These are phyloP conservation scores for Mollisia scopiformis DNA, from an alignment of 2,329 filamentous ascomycete genomes.

Conservation along the genomic window DNA sequence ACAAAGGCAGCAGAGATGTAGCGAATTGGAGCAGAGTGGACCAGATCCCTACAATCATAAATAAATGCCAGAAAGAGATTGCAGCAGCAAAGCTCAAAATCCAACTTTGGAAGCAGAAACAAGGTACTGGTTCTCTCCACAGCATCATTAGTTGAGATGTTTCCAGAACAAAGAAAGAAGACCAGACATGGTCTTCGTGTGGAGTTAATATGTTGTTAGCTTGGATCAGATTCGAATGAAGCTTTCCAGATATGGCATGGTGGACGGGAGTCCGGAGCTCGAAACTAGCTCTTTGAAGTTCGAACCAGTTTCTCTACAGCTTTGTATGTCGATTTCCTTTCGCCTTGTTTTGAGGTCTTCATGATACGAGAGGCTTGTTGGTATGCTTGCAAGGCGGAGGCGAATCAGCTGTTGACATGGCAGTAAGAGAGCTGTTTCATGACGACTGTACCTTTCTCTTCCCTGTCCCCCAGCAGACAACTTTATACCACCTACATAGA, in stretches of 20 bases:
- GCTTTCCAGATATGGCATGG: too few species aligned
- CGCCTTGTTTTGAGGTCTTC: too few species aligned
- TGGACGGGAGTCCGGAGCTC: too few species aligned
- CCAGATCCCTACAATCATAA: background rate
- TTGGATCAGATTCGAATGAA: background rate
- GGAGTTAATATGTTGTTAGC: background rate
- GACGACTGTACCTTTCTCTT: background rate
- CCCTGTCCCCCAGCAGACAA: background rate
- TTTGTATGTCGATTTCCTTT: background rate
- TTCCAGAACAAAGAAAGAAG: too few species aligned
- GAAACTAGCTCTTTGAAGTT: too few species aligned
- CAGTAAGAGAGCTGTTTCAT: background rate
- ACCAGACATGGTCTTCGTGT: too few species aligned
- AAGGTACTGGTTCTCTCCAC: background rate
- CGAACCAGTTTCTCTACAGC: too few species aligned
- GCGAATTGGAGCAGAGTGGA: background rate
- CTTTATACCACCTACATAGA: background rate
- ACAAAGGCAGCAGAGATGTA: background rate
- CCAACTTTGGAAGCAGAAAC: background rate
- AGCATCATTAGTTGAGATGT: background rate
- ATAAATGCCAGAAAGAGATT: background rate
- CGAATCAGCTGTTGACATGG: background rate
- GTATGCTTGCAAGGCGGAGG: background rate
- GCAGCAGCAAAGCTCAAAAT: too few species aligned
- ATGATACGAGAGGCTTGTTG: too few species aligned